These are phyloP conservation scores for Linderina pennispora DNA, from an alignment of 192 early-diverging fungal genomes.

Conservation along the genomic window DNA sequence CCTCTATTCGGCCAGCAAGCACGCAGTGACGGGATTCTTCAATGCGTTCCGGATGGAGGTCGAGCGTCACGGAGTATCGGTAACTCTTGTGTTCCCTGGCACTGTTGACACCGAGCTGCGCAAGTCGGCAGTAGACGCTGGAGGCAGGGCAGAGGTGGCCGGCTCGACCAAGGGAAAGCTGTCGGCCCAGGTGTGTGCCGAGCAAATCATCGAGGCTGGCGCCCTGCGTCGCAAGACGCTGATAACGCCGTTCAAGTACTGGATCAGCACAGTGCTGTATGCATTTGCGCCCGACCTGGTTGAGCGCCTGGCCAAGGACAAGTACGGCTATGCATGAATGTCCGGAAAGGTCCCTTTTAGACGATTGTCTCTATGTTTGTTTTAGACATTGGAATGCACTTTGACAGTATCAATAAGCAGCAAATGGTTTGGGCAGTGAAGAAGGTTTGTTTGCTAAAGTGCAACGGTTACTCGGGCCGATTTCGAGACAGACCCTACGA, in stretches of 20 bases:
- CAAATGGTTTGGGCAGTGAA: too few relatives aligned
- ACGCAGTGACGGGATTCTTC: constrained; percentile 80
- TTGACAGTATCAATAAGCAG: too few relatives aligned
- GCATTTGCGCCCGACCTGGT: constrained; percentile 54
- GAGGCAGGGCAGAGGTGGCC: background rate
- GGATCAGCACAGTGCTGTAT: constrained; percentile 43
- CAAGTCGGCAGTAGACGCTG: constrained; percentile 55
- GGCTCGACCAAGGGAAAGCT: constrained; percentile 56
- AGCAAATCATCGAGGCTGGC: constrained; percentile 55
- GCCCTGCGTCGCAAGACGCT: constrained; percentile 44
- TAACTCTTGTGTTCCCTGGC: constrained; percentile 65
- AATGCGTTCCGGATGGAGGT: constrained; percentile 75
- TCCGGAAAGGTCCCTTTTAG: too few relatives aligned
- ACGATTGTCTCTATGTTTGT: too few relatives aligned
- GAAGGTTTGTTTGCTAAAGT: too few relatives aligned
- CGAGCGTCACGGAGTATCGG: constrained; percentile 49
- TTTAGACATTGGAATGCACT: too few relatives aligned
- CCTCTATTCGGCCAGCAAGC: constrained; percentile 74
- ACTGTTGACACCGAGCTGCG: constrained; percentile 72
- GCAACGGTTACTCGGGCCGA: too few relatives aligned
- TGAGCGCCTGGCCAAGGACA: constrained; percentile 61
- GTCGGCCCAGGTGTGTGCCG: constrained; percentile 53
- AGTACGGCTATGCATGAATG: constrained; percentile 49
- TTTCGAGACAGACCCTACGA: too few relatives aligned
- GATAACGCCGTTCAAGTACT: constrained; percentile 60